Base-by-base conservation (phyloP, 225 moss, liverwort and hornwort species). In the Physcomitrellopsis africana region DNA sequence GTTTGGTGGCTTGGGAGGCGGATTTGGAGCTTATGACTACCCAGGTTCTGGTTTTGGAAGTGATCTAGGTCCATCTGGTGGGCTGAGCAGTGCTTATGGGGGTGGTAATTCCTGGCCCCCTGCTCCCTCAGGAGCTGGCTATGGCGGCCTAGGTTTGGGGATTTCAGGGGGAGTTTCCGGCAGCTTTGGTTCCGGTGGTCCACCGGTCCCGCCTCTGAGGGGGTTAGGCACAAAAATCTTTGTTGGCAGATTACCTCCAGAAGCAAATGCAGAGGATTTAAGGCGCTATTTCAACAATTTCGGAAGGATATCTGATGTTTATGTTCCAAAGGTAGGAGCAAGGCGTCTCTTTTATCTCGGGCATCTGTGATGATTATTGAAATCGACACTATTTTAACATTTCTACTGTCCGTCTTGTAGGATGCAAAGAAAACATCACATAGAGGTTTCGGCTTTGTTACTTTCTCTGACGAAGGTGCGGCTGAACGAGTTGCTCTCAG, bases 381-480 rank as follows among this genome's bases (percentile, higher is more conserved):
- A 51, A 61, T 23, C 3, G 54, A 32, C 18, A 27, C 45, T 43
- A n/a, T 67, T 43, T 47, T 67, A 57, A 80, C 17, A 67, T 11
- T 63, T 10, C 32, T 65, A 27, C 56, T 72, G 43, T 65, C 72
- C 62, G 10, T 43, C 66, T 69, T 72, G 45, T 80, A 94, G 94
- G 96, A 96, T 76, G 96, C 96, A 46, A 96, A 96, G 85, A 96
- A 96, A 74, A 94, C 94, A 24, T 96, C 96, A 19, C 94, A 96
- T 67, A 81, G 96, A 80, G 96, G 96, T 13, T 96, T 96, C 73
- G 96, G 96, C 65, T 96, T 96, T 53, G 96, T 96, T 29, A 96
- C 94, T 60, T 96, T 96, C 69, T 94, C 94, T 66, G 96, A 96
- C 74, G 96, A 96, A 77, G 96, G 96, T 62, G 96, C 96, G 60